Percentiles rank a stretch among this genome's conserved stretches.
phyloP scores from a whole-genome alignment of 2,329 filamentous ascomycete genomes.

The Colletotrichum aenigma region DNA sequence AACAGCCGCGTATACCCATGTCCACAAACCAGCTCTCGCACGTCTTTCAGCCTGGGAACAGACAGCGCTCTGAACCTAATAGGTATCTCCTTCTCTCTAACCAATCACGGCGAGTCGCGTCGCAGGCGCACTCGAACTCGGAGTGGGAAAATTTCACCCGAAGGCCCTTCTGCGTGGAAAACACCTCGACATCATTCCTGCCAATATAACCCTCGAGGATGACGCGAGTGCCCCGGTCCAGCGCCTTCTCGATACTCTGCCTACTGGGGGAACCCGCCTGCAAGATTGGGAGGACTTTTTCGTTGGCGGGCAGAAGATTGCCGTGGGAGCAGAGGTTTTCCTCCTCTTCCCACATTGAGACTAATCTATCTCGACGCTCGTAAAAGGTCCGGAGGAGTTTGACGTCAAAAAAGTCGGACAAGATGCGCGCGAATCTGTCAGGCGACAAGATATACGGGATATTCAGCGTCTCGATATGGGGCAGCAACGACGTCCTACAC shows the following conservation, averaged over 20 bases:
- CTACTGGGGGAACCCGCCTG: fast-evolving
- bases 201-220: not conserved
- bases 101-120: not conserved
- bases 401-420: not conserved
- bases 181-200: not conserved
- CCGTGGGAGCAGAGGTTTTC: not conserved
- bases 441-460: fast-evolving
- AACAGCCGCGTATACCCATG: not conserved
- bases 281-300: not conserved
- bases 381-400: too few relatives aligned
- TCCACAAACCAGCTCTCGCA: not conserved
- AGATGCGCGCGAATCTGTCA: not conserved
- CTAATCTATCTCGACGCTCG: too few relatives aligned
- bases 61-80: fast-evolving
- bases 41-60: fast-evolving
- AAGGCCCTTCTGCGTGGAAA: not conserved
- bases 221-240: not conserved
- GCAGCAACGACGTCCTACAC: not conserved
- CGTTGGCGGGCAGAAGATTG: not conserved
- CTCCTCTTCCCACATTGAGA: too few relatives aligned
- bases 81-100: not conserved
- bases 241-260: not conserved
- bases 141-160: not conserved
- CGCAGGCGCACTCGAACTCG: not conserved
- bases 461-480: fast-evolving